Conservation (phyloP, 371 early-diverging fungal species). For the Mucor velutinosus region DNA sequence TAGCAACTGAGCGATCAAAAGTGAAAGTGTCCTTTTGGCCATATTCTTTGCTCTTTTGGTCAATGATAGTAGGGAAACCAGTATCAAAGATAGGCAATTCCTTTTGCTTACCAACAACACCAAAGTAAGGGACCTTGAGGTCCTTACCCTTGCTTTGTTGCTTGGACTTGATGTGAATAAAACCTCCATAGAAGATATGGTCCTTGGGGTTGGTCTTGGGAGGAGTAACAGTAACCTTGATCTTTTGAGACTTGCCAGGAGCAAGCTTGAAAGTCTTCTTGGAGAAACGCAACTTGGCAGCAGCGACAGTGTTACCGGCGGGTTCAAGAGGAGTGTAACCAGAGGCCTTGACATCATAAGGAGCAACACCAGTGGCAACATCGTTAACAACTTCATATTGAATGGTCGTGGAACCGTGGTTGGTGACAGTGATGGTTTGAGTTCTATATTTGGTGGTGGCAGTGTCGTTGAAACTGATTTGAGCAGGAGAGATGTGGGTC, state of each 20-base stretch:
- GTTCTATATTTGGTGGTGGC: slow-evolving; percentile 33
- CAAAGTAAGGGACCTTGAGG: slow-evolving; percentile 57
- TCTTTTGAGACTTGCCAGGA: slow-evolving; percentile 43
- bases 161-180: slow-evolving; percentile 25
- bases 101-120: slow-evolving; percentile 50
- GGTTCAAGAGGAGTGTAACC: slow-evolving; percentile 39
- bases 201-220: slow-evolving; percentile 43
- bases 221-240: slow-evolving; percentile 48
- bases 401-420: slow-evolving; percentile 52
- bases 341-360: slow-evolving; percentile 31
- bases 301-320: slow-evolving; percentile 23
- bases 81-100: slow-evolving; percentile 35
- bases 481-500: slow-evolving; percentile 59
- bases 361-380: slow-evolving; percentile 41
- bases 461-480: slow-evolving; percentile 70
- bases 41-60: slow-evolving; percentile 14
- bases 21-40: slow-evolving; percentile 20
- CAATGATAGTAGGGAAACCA: slow-evolving; percentile 20
- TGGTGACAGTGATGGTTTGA: slow-evolving; percentile 56
- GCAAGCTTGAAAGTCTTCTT: slow-evolving; percentile 33
- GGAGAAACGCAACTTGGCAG: slow-evolving; percentile 41
- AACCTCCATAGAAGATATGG: slow-evolving; percentile 43
- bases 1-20: slow-evolving; percentile 22
- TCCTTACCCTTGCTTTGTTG: slow-evolving; percentile 22
- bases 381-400: slow-evolving; percentile 52